These are phyloP conservation scores for Spinacia oleracea DNA, from an alignment of 179 eudicot genomes.

Conservation along the genomic window DNA sequence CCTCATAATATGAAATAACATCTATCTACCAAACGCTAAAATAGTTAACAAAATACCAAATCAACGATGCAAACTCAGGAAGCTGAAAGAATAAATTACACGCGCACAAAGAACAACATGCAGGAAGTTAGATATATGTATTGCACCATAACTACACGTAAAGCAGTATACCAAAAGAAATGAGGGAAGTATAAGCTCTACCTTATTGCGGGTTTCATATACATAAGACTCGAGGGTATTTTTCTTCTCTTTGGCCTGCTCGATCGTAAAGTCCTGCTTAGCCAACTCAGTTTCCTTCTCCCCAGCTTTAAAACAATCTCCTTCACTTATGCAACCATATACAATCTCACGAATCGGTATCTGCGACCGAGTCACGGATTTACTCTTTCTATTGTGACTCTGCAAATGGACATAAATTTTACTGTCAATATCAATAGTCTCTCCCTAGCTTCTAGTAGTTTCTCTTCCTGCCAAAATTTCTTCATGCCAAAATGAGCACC, in stretches of 20 bases:
- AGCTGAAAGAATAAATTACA: not conserved
- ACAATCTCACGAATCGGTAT: conserved; percentile 47
- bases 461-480: not conserved
- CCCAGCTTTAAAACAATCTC: conserved; percentile 60
- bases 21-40: not conserved
- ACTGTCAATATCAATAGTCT: conserved; percentile 16
- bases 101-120: not conserved
- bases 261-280: conserved; percentile 71
- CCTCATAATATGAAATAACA: not conserved
- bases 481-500: not conserved
- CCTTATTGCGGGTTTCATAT: conserved; percentile 93
- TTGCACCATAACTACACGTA: not conserved
- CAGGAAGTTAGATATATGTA: not conserved
- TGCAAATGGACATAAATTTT: conserved; percentile 25
- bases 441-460: not conserved
- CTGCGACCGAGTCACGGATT: conserved; percentile 41
- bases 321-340: conserved; percentile 49
- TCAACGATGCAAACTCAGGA: not conserved
- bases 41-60: not conserved
- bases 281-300: conserved; percentile 63
- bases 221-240: conserved; percentile 86
- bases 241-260: conserved; percentile 85
- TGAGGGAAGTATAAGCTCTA: conserved; percentile 20
- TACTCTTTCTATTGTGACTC: conserved; percentile 46
- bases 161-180: not conserved